Base-by-base conservation (phyloP, 257 asterid genomes). In the Fraxinus cuspidata region DNA sequence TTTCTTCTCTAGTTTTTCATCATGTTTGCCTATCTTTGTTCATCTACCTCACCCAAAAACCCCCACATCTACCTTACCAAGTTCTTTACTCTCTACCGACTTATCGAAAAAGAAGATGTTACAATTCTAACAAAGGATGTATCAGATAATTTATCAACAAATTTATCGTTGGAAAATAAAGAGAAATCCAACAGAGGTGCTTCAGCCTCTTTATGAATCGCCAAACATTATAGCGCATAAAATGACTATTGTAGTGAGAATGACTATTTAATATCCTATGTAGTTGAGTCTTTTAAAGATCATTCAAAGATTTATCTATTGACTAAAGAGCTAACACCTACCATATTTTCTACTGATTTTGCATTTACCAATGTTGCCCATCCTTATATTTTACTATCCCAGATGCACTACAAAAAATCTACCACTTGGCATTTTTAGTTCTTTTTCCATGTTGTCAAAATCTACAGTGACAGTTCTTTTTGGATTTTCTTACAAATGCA, bases 201-300 rank as follows among this genome's bases (percentile, higher is more conserved):
- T 96, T 37, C 90, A 97, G 12, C 99, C 98, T 63, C 97, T 93
- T n/a, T n/a, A n/a, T n/a, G n/a, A n/a, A n/a, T n/a, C n/a, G 18
- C 88, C 98, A 0, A 89, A 90, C 83, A 85, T 94, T 64, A 80
- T 96, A 34, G 99, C 96, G 3, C 97, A 94, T 86, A 92, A 87
- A 79, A 90, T 87, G 84, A 93, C 97, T 15, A 87, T 92, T 83
- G 92, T 97, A 53, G 99, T 96, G 78, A 88, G 99, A 74, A 35
- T 28, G 2, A 53, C 12, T 7, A 35, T 69, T 75, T 49, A 21
- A 69, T 16, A 38, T 69, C 79, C 27, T 74, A 63, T 29, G 69
- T 18, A 60, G 6, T 80, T 16, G n/a, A 3, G 16, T 13, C n/a
- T 75, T 71, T 6, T 58, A 58, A 58, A 58, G 29, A 60, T 8